Conservation (phyloP, 306 rosid species). For the Leucaena leucocephala region DNA sequence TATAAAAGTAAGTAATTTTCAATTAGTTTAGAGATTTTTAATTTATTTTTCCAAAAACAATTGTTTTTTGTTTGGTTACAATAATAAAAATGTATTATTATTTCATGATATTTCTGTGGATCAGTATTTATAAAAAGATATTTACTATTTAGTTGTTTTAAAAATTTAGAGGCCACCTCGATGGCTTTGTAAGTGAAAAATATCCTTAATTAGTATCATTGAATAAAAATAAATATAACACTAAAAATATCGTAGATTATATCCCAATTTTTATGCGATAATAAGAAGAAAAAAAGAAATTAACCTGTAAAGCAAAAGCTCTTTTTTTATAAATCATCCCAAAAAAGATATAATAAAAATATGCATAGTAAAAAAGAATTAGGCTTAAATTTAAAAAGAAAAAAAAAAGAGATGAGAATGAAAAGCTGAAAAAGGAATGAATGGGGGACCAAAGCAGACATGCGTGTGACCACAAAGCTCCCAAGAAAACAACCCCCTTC, state of each 20-base stretch:
- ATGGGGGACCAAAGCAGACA: constrained; percentile 67
- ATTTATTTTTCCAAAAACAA: background rate
- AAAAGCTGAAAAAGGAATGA: constrained; percentile 18
- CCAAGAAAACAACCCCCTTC: constrained; percentile 34
- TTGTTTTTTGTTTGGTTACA: background rate
- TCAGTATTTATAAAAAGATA: no score
- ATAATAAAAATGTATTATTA: background rate
- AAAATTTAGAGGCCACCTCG: no score
- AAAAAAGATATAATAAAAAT: background rate
- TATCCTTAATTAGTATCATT: background rate
- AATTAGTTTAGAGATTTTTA: background rate
- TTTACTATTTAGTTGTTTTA: no score
- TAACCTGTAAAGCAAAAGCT: background rate
- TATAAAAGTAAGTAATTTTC: no score
- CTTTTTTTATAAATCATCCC: background rate
- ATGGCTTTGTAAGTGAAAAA: background rate
- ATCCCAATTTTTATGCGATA: background rate
- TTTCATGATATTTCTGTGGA: background rate
- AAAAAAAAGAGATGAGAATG: background rate
- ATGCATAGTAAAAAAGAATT: background rate
- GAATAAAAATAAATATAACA: background rate
- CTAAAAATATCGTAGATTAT: background rate
- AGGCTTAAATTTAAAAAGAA: background rate
- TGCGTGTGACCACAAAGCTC: constrained; percentile 76
- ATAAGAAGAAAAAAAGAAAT: background rate